phyloP scores from a whole-genome alignment of 768 basidiomycete species.

The Boletus pseudopeckii region DNA sequence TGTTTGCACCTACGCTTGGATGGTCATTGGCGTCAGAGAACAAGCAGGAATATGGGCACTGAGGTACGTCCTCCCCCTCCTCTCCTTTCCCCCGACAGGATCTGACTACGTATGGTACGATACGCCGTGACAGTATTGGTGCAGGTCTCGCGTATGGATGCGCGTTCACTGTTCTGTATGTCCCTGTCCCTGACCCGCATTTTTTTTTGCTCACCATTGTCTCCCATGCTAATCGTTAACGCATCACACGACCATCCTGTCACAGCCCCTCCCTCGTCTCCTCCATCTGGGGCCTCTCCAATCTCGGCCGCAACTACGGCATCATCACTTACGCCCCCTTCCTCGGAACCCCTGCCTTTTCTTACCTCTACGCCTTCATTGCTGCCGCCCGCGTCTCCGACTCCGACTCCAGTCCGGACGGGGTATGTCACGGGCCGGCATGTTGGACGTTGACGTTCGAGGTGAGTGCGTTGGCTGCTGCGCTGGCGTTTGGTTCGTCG shows the following conservation, averaged over 20 bases:
- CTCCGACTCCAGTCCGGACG: conserved; percentile 8
- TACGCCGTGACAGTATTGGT: conserved; percentile 43
- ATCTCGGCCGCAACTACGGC: conserved; percentile 76
- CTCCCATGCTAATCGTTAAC: not conserved
- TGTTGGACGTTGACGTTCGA: conserved; percentile 73
- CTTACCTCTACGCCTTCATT: conserved; percentile 75
- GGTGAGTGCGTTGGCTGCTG: conserved; percentile 41
- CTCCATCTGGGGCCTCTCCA: conserved; percentile 66
- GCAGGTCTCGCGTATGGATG: conserved; percentile 69
- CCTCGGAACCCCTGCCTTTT: conserved; percentile 70
- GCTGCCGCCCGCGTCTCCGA: conserved; percentile 46
- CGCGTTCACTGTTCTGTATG: conserved; percentile 69
- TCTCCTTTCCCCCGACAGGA: not conserved
- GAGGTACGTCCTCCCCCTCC: conserved; percentile 42
- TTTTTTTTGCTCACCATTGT: not conserved
- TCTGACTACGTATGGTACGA: conserved; percentile 1
- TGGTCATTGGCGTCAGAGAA: conserved; percentile 44
- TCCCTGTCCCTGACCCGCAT: conserved; percentile 10
- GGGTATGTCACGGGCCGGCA: conserved; percentile 49
- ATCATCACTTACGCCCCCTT: conserved; percentile 73
- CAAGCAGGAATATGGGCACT: conserved; percentile 63
- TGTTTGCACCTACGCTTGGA: conserved; percentile 52
- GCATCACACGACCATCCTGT: not conserved
- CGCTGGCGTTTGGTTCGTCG: conserved; percentile 43
- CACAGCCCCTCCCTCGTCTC: conserved; percentile 59